A percentile compares a stretch with the other conserved stretches of the same genome.
Conservation (phyloP, 2,329 filamentous ascomycete species). For the Apiospora kogelbergensis region DNA sequence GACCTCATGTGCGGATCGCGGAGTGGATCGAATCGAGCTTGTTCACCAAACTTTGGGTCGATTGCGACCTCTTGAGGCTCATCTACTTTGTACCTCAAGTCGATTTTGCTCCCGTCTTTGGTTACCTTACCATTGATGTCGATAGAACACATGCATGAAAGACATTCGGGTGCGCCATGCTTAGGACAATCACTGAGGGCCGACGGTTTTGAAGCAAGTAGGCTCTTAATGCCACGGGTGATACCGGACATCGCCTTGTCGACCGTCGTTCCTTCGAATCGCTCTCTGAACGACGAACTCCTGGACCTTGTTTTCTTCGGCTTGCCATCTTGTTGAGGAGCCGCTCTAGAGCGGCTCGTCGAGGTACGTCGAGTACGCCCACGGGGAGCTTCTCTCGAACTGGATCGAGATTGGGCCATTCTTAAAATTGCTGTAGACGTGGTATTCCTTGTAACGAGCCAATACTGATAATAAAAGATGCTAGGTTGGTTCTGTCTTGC, state of each 20-base stretch:
- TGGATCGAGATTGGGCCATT: background rate
- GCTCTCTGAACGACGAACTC: background rate
- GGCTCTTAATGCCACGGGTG: background rate
- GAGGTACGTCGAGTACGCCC: background rate
- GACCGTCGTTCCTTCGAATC: background rate
- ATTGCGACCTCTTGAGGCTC: background rate
- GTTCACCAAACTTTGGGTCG: background rate
- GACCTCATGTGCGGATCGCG: background rate
- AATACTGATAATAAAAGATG: background rate
- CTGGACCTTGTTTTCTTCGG: background rate
- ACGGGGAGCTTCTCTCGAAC: background rate
- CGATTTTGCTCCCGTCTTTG: background rate
- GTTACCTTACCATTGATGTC: background rate
- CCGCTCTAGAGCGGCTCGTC: background rate
- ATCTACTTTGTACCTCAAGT: background rate
- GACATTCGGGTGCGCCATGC: background rate
- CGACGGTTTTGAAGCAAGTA: background rate
- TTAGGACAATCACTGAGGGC: background rate
- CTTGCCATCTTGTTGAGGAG: background rate
- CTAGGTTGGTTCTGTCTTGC: background rate
- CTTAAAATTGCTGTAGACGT: background rate
- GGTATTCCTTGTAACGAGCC: background rate
- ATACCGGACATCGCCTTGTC: background rate
- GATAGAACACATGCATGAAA: background rate
- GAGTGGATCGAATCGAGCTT: background rate